A percentile compares a stretch with the other conserved stretches of the same genome.
These are phyloP conservation scores for Aspergillus novofumigatus DNA, from an alignment of 2,329 filamentous ascomycete species.

Conservation along the genomic window DNA sequence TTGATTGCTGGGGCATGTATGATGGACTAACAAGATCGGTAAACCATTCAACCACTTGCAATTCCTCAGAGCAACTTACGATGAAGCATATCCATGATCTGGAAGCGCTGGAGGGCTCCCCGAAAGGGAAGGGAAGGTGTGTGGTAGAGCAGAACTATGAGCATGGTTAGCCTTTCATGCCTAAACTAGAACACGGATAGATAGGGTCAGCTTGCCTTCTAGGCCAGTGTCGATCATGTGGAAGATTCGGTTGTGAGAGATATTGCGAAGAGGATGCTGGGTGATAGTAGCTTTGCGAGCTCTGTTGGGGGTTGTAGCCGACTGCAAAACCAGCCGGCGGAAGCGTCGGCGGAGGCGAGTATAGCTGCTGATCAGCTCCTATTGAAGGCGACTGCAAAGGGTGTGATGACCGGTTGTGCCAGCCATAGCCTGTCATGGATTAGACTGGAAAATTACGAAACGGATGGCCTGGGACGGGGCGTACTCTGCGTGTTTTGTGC, in stretches of 20 bases:
- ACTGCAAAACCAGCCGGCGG: slow-evolving; percentile 20
- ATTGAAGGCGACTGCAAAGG: slow-evolving; percentile 24
- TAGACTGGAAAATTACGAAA: slow-evolving; percentile 4
- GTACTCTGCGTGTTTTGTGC: slow-evolving; percentile 29
- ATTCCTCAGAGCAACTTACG: slow-evolving; percentile 13
- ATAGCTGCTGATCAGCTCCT: slow-evolving; percentile 24
- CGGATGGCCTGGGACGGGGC: background rate
- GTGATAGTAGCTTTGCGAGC: slow-evolving; percentile 20
- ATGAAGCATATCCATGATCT: slow-evolving; percentile 21
- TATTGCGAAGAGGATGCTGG: slow-evolving; percentile 18
- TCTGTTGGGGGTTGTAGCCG: slow-evolving; percentile 23
- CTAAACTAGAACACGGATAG: background rate
- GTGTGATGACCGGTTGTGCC: slow-evolving; percentile 27
- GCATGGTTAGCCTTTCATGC: slow-evolving; percentile 1
- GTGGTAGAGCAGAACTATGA: slow-evolving; percentile 17
- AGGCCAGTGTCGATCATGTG: slow-evolving; percentile 15
- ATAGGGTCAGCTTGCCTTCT: slow-evolving; percentile 16
- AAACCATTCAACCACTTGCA: background rate
- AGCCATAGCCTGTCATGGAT: slow-evolving; percentile 26
- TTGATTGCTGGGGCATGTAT: slow-evolving; percentile 31
- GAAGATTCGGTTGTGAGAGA: slow-evolving; percentile 10
- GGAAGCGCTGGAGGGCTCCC: slow-evolving; percentile 16
- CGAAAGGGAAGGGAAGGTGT: slow-evolving; percentile 18
- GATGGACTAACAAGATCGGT: slow-evolving; percentile 23
- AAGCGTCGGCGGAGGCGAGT: slow-evolving; percentile 23